A percentile compares a stretch with the other conserved stretches of the same genome.
These are phyloP conservation scores for Verticillium tricorpus DNA, from an alignment of 2,329 filamentous ascomycete genomes.

Conservation along the genomic window DNA sequence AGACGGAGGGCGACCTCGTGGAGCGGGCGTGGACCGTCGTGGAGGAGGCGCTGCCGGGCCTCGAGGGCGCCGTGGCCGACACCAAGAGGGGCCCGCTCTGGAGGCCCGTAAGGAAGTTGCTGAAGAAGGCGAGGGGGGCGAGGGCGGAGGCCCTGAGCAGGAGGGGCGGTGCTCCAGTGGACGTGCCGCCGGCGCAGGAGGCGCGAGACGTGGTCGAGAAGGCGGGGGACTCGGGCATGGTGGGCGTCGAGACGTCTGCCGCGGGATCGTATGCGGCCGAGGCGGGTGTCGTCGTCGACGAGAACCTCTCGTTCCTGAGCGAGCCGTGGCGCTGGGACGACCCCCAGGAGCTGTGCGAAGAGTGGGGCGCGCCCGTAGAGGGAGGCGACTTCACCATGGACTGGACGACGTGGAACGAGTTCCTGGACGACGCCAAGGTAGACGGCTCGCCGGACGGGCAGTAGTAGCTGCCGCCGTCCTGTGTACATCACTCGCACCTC, in stretches of 20 bases:
- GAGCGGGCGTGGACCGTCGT: slow-evolving; percentile 46
- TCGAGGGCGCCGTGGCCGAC: slow-evolving; percentile 43
- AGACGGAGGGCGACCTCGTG: slow-evolving; percentile 38
- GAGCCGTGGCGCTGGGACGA: slow-evolving; percentile 12
- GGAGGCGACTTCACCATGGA: slow-evolving; percentile 19
- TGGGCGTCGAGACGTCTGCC: neutral
- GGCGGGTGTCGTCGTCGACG: neutral
- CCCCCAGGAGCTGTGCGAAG: slow-evolving; percentile 17
- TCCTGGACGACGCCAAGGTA: slow-evolving; percentile 34
- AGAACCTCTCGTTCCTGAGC: neutral
- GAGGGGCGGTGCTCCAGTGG: neutral
- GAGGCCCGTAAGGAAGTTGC: slow-evolving; percentile 48
- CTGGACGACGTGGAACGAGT: slow-evolving; percentile 40
- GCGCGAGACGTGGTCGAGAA: neutral
- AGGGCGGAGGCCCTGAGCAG: slow-evolving; percentile 23
- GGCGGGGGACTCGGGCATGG: neutral
- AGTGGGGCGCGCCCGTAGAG: slow-evolving; percentile 14
- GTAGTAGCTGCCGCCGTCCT: neutral
- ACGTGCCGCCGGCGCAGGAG: neutral
- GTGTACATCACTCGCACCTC: neutral
- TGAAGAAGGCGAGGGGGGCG: slow-evolving; percentile 42
- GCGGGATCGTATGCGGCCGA: neutral
- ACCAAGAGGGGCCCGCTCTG: slow-evolving; percentile 31
- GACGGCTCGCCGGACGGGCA: slow-evolving; percentile 22
- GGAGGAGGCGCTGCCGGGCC: slow-evolving; percentile 38